A percentile compares a stretch with the other conserved stretches of the same genome.
These are phyloP conservation scores for Komagataella phaffii DNA, from an alignment of 805 yeast species.

Conservation along the genomic window DNA sequence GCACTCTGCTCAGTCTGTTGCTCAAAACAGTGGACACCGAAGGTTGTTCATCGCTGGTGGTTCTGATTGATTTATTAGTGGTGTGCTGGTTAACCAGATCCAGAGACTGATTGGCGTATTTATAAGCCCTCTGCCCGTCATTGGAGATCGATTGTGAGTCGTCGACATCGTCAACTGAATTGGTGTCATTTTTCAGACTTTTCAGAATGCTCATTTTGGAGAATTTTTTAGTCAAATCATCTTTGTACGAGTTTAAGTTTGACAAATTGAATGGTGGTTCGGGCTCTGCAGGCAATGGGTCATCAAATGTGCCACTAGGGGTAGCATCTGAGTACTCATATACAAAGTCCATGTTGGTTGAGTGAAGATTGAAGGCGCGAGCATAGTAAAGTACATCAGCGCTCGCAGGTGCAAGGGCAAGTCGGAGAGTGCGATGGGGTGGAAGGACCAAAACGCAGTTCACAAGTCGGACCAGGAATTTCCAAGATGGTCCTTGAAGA, in stretches of 20 bases:
- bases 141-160: slow-evolving; percentile 2
- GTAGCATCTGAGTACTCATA: slow-evolving; percentile 1
- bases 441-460: not conserved
- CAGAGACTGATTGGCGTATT: slow-evolving; percentile 35
- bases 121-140: slow-evolving; percentile 20
- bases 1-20: slow-evolving; percentile 33
- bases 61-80: slow-evolving; percentile 2
- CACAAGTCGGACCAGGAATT: no score
- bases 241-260: slow-evolving; percentile 16
- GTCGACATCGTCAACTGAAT: slow-evolving; percentile 1
- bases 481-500: no score
- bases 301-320: not conserved
- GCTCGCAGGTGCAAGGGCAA: slow-evolving; percentile 23
- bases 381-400: slow-evolving; percentile 5
- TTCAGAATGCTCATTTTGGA: slow-evolving; percentile 20
- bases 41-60: slow-evolving; percentile 2
- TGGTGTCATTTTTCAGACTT: slow-evolving; percentile 6
- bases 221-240: slow-evolving; percentile 22
- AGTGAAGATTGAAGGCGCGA: slow-evolving; percentile 12
- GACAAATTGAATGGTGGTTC: slow-evolving; percentile 26
- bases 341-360: slow-evolving; percentile 1
- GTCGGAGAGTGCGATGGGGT: slow-evolving; percentile 20
- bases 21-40: slow-evolving; percentile 17
- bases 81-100: slow-evolving; percentile 14
- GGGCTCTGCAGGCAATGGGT: slow-evolving; percentile 19